phyloP scores from a whole-genome alignment of 2,329 filamentous ascomycete genomes.

The Fusarium hainanense region DNA sequence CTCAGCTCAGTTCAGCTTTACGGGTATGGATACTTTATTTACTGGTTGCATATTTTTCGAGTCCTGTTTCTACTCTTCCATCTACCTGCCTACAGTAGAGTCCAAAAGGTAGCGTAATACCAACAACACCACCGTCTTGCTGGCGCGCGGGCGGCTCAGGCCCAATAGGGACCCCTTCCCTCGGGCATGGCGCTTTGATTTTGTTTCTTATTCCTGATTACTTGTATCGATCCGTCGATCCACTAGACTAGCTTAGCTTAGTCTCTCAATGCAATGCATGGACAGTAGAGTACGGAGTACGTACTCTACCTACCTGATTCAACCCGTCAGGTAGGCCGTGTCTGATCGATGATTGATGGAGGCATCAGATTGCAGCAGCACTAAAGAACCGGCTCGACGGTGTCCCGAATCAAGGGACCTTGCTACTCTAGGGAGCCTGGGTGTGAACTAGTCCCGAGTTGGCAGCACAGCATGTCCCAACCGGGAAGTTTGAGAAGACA shows the following conservation, averaged over 20 bases:
- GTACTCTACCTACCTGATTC: constrained; percentile 13
- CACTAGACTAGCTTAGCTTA: constrained; percentile 4
- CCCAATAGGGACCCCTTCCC: constrained; percentile 36
- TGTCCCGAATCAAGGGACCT: constrained; percentile 29
- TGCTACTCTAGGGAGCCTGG: constrained; percentile 12
- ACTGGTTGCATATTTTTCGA: background rate
- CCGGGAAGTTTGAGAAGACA: constrained; percentile 29
- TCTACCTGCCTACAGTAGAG: background rate
- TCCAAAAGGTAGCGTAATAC: background rate
- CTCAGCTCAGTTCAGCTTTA: background rate
- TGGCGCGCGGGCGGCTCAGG: constrained; percentile 25
- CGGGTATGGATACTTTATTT: background rate
- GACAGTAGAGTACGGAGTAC: background rate
- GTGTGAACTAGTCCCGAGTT: constrained; percentile 20
- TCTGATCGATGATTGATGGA: constrained; percentile 35
- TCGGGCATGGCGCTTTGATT: constrained; percentile 35
- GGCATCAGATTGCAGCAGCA: constrained; percentile 17
- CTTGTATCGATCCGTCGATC: constrained; percentile 15
- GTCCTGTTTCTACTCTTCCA: background rate
- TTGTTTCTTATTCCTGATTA: constrained; percentile 32
- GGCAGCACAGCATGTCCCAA: constrained; percentile 30
- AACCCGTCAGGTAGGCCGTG: constrained; percentile 8
- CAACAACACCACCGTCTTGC: constrained; percentile 11
- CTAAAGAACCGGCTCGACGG: constrained; percentile 24
- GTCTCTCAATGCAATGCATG: background rate